Evolutionary conservation across 2,329 filamentous ascomycete genomes (phyloP), one percentile per base, ranked within the genome.

Genomic region (Nectriaceae sp.): DNA sequence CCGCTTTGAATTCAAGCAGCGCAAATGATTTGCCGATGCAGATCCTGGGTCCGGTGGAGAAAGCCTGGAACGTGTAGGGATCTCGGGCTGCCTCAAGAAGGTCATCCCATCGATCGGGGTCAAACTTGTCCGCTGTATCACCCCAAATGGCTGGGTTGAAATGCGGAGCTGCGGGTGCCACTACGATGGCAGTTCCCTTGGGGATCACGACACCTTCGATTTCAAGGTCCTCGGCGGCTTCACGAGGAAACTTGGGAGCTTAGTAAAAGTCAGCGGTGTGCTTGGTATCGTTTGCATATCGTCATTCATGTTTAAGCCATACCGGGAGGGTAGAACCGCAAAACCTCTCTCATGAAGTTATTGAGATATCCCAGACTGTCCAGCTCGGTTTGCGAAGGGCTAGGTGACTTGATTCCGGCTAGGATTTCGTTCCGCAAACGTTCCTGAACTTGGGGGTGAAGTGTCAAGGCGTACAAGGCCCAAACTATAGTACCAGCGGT

Each of bases 91-190:
- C 18, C 20, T 40, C 37, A 10, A 20, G 20, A 6, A 40, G 37
- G 15, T 40, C 13, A n/a, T 40, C 37, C 37, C 37, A 40, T 21
- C 37, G 37, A 21, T 40, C 37, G 13, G 37, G 37, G 6, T 40
- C 15, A 40, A 40, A 40, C 22, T 8, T 6, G 20, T 40, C 37
- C 15, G 20, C 37, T 11, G 16, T 21, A 4, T 16, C 11, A 3
- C 37, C 37, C 37, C 37, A 40, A 21, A 40, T 5, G 8, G 10
- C 11, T 11, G 37, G 37, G 37, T 40, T 40, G 16, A 40, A 40
- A 4, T 40, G 37, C 20, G 37, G 16, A 18, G 37, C 37, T 11
- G 37, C 37, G 18, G 37, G 37, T 8, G 37, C 37, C 22, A 40
- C 20, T 15, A 20, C 22, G 8, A 40, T 20, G 18, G 22, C 5